phyloP scores from a whole-genome alignment of 148 eudicot species.

The Camellia lanceoleosa region DNA sequence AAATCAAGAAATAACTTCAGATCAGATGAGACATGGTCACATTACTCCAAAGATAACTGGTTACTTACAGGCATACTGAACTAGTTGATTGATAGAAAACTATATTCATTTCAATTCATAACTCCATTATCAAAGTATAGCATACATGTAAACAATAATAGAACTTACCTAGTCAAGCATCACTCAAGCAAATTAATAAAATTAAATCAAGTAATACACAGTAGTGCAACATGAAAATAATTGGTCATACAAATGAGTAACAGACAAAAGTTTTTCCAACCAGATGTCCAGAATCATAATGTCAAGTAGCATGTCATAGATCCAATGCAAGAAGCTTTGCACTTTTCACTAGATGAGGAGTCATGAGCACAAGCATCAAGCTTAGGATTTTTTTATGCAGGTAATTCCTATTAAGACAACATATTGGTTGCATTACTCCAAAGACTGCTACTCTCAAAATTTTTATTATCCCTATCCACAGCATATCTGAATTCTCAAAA shows the following conservation, averaged over 20 bases:
- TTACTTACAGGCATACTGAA: background rate
- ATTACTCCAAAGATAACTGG: background rate
- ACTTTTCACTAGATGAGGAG: background rate
- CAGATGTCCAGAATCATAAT: background rate
- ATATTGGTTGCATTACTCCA: background rate
- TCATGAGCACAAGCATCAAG: background rate
- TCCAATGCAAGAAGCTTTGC: conserved; percentile 6
- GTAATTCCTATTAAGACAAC: background rate
- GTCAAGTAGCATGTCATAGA: background rate
- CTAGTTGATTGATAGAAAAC: background rate
- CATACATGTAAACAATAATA: background rate
- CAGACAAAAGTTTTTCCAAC: background rate
- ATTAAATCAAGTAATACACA: background rate
- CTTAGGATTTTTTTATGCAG: background rate
- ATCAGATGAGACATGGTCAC: background rate
- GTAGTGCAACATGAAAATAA: background rate
- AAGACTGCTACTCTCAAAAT: background rate
- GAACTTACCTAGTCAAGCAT: conserved; percentile 9
- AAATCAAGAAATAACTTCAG: conserved; percentile 14
- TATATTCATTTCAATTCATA: background rate
- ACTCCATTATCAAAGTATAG: background rate
- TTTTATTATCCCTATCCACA: background rate
- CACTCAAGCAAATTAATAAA: background rate
- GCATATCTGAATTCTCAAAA: background rate
- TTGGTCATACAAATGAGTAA: background rate